Evolutionary conservation across 1,284 basidiomycete species (phyloP).

Genomic region (Moesziomyces aphidis): DNA sequence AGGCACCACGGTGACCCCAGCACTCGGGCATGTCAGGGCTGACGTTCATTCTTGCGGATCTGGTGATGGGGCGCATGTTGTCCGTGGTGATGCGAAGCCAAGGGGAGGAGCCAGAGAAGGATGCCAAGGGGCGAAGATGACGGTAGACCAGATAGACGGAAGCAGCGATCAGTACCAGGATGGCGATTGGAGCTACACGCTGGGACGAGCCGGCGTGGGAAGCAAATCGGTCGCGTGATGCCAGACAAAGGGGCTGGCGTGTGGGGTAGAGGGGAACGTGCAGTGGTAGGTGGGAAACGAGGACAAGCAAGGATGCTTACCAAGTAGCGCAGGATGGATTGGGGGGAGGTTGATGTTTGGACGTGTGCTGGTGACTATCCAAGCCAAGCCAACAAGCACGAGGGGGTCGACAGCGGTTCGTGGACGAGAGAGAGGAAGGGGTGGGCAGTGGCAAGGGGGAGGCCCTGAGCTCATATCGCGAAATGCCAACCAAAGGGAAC

Average conservation of each 20-base stretch:
- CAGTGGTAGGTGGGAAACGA: not conserved
- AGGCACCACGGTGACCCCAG: constrained; percentile 66
- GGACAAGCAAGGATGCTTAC: constrained; percentile 21
- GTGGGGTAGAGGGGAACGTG: constrained; percentile 1
- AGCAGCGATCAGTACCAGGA: constrained; percentile 33
- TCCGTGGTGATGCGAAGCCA: constrained; percentile 2
- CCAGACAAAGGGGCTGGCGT: not conserved
- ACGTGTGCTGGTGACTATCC: not conserved
- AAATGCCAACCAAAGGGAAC: constrained; percentile 15
- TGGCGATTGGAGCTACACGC: constrained; percentile 17
- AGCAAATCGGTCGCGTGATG: not conserved
- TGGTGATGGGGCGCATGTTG: constrained; percentile 57
- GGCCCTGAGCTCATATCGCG: constrained; percentile 1
- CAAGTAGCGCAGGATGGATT: not conserved
- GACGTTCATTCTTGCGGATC: constrained; percentile 51
- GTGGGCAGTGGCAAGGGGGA: not conserved
- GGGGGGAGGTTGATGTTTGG: not conserved
- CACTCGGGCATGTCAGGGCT: constrained; percentile 57
- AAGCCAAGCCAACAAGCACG: constrained; percentile 1
- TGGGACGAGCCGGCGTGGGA: constrained; percentile 8
- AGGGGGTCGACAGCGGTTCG: not conserved
- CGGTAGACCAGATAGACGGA: constrained; percentile 32
- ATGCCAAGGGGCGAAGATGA: constrained; percentile 4
- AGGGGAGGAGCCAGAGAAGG: not conserved
- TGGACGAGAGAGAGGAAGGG: not conserved